A percentile compares a stretch with the other conserved stretches of the same genome.
phyloP scores from a whole-genome alignment of 2,329 filamentous ascomycete genomes.

The Nemania sp. region DNA sequence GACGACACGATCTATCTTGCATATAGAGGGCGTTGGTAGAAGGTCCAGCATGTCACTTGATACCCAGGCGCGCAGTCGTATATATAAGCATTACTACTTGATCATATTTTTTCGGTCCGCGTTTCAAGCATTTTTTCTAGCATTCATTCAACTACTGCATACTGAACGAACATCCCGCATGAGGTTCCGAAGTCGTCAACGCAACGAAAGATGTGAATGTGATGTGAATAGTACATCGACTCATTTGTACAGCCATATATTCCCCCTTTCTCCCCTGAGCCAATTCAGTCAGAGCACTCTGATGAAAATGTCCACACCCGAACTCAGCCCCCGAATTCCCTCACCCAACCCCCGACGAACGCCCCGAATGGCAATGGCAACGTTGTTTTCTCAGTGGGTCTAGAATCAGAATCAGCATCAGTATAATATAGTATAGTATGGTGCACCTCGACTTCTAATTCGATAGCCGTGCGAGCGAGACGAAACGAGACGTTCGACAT shows the following conservation, averaged over 20 bases:
- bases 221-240: too few species aligned
- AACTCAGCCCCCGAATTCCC: not conserved
- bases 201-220: too few species aligned
- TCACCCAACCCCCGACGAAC: not conserved
- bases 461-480: not conserved
- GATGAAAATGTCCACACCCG: not conserved
- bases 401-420: constrained; percentile 7
- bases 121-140: not conserved
- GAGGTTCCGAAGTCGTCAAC: too few species aligned
- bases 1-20: constrained; percentile 3
- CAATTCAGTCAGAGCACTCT: not conserved
- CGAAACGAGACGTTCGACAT: too few species aligned
- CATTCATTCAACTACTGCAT: not conserved
- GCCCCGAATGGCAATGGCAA: not conserved
- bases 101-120: not conserved
- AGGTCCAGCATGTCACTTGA: constrained; percentile 16
- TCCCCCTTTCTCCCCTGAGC: too few species aligned
- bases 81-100: not conserved
- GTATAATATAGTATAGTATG: too few species aligned
- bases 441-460: too few species aligned
- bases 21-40: constrained; percentile 24
- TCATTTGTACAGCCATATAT: too few species aligned
- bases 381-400: constrained; percentile 12
- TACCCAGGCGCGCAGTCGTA: constrained; percentile 17
- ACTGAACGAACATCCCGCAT: not conserved